Conservation (phyloP, 2,329 filamentous ascomycete species). For the Aspergillus sp. region DNA sequence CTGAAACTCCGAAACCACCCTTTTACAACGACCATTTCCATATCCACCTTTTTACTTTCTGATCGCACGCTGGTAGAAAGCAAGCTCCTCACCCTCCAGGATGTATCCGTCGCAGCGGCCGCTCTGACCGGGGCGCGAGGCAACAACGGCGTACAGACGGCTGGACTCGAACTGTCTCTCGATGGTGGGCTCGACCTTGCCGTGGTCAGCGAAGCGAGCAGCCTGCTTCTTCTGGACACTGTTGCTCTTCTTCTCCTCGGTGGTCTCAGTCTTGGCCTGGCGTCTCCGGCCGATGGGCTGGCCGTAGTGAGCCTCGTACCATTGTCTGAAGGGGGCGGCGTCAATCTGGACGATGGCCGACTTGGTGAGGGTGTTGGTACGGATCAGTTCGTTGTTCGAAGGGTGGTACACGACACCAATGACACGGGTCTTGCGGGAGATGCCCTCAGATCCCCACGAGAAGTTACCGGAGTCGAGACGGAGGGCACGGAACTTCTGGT, state of each 20-base stretch:
- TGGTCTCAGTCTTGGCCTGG: conserved; percentile 64
- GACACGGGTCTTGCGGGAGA: conserved; percentile 98
- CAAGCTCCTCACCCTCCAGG: conserved; percentile 97
- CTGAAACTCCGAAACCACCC: conserved; percentile 34
- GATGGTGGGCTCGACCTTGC: conserved; percentile 87
- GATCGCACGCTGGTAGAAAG: conserved; percentile 99
- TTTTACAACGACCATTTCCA: conserved; percentile 22
- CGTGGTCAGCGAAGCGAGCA: conserved; percentile 68
- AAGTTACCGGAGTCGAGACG: conserved; percentile 99
- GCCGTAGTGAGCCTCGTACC: conserved; percentile 99
- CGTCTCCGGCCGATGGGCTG: conserved; percentile 79
- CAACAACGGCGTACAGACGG: conserved; percentile 89
- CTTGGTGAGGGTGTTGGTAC: conserved; percentile 99
- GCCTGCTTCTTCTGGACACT: conserved; percentile 94
- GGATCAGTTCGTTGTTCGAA: conserved; percentile 99
- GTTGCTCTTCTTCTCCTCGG: conserved; percentile 92
- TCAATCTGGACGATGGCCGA: conserved; percentile 98
- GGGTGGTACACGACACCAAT: conserved; percentile 98
- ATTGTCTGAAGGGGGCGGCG: conserved; percentile 97
- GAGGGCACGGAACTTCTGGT: conserved; percentile 99
- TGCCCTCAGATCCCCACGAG: conserved; percentile 96
- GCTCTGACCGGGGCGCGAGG: conserved; percentile 92
- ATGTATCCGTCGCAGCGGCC: conserved; percentile 96
- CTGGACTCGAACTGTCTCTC: conserved; percentile 99
- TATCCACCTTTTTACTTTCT: conserved; percentile 87